Base-by-base conservation (phyloP, 108 stramenopile genomes). In the Pseudonitzschia pungens region DNA sequence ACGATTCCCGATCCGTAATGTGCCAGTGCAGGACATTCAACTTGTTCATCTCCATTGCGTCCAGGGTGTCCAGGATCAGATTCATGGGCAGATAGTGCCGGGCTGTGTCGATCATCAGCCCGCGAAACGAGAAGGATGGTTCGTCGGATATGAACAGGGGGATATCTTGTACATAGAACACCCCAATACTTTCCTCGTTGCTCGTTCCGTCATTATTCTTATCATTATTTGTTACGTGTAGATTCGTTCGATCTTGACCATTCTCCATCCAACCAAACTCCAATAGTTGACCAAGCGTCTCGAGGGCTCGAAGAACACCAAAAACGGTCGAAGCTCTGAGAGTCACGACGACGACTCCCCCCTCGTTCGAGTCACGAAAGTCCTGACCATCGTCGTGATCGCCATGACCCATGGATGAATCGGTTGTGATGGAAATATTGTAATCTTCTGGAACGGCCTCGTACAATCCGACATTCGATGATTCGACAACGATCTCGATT, bases 11-110 rank as follows among this genome's bases (percentile, higher is more conserved):
- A 67, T 95, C 91, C 12, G 75, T 68, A 52, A 95, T 55, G 69
- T 91, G 91, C 90, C 89, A 92, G 65, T 95, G 94, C 45, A 95
- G 54, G 14, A 86, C 78, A 78, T 95, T 95, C 59, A 92, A 48
- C 72, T 91, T 91, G 60, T 87, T 79, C 68, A 76, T 72, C 20
- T 77, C 71, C 89, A 92, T 87, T 48, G 82, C 75, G 62, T 88
- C 82, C 24, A 96, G 48, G 22, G 75, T 82, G 12, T 80, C 68
- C 77, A 88, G 50, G 11, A 93, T 85, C 55, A 80, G 28, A n/a
- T 75, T 40, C 21, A 89, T 50, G 24, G 89, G 88, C 12, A 87
- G 76, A 66, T 79, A 96, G 78, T 96, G 92, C 11, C 95, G 83
- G 40, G 81, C 67, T 16, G 88, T 79, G 78, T 96, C 95, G 41